Conservation (phyloP, 169 alveolate genomes). For the Cryptosporidium felis region DNA sequence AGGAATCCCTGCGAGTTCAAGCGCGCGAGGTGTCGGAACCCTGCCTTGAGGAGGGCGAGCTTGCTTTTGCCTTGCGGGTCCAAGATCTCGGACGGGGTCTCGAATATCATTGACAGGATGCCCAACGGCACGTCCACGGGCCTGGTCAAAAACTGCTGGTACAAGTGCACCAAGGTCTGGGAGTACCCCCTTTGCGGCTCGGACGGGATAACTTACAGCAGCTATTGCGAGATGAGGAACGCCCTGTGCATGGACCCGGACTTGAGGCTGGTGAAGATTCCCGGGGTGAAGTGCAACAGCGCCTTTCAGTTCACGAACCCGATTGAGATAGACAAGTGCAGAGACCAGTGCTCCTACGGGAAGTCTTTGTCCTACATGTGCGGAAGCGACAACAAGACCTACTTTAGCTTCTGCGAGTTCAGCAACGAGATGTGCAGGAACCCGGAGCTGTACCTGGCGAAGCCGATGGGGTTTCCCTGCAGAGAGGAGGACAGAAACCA, state of each 20-base stretch:
- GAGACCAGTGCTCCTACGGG: conserved; percentile 47
- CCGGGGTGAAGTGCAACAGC: conserved; percentile 51
- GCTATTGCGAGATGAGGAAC: conserved; percentile 69
- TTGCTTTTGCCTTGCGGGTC: conserved; percentile 53
- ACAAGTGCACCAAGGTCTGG: conserved; percentile 64
- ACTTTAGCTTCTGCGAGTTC: conserved; percentile 55
- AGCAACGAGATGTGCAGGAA: conserved; percentile 55
- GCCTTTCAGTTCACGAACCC: conserved; percentile 65
- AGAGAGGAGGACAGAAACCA: conserved; percentile 32
- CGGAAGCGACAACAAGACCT: conserved; percentile 53
- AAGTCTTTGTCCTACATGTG: conserved; percentile 47
- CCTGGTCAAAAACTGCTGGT: conserved; percentile 15
- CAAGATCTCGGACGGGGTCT: conserved; percentile 19
- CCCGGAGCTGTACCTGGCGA: conserved; percentile 48
- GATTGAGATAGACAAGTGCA: conserved; percentile 38
- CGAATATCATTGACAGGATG: conserved; percentile 39
- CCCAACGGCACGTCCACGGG: conserved; percentile 37
- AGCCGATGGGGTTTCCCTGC: conserved; percentile 70
- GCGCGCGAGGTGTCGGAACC: conserved; percentile 55
- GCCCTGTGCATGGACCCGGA: conserved; percentile 69
- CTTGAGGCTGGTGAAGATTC: conserved; percentile 56
- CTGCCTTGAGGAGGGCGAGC: conserved; percentile 34
- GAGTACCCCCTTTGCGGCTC: conserved; percentile 68
- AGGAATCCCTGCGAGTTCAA: conserved; percentile 61
- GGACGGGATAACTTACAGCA: conserved; percentile 69